A percentile compares a stretch with the other conserved stretches of the same genome.
phyloP scores from a whole-genome alignment of 257 asterid species.

The Nicotiana tabacum region DNA sequence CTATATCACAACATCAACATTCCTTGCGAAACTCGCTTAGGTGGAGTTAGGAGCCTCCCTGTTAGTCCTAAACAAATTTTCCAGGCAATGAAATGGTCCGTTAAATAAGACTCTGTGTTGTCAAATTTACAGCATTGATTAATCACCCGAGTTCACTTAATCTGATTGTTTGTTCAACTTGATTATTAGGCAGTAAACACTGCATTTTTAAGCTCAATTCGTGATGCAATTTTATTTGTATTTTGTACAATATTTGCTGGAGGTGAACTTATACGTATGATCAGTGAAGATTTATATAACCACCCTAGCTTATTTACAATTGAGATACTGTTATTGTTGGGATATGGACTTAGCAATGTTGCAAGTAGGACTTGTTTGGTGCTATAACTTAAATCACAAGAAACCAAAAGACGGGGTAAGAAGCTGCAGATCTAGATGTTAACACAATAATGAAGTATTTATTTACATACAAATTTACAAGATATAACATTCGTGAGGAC shows the following conservation, averaged over 20 bases:
- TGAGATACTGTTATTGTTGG: neutral
- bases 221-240: neutral
- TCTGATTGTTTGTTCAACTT: neutral
- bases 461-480: neutral
- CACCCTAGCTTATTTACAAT: neutral
- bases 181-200: neutral
- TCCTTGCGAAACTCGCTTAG: neutral
- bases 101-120: neutral
- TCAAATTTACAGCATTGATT: neutral
- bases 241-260: neutral
- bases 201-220: neutral
- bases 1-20: neutral
- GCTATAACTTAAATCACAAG: neutral
- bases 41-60: neutral
- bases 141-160: neutral
- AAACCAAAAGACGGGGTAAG: neutral
- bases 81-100: too few species aligned
- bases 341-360: neutral
- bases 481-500: neutral
- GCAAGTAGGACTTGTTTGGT: neutral
- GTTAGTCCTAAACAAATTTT: neutral
- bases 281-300: neutral
- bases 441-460: neutral
- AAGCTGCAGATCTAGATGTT: neutral
- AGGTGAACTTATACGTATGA: neutral